These are phyloP conservation scores for Symmetrospora coprosmae DNA, from an alignment of 768 basidiomycete genomes.

Conservation along the genomic window DNA sequence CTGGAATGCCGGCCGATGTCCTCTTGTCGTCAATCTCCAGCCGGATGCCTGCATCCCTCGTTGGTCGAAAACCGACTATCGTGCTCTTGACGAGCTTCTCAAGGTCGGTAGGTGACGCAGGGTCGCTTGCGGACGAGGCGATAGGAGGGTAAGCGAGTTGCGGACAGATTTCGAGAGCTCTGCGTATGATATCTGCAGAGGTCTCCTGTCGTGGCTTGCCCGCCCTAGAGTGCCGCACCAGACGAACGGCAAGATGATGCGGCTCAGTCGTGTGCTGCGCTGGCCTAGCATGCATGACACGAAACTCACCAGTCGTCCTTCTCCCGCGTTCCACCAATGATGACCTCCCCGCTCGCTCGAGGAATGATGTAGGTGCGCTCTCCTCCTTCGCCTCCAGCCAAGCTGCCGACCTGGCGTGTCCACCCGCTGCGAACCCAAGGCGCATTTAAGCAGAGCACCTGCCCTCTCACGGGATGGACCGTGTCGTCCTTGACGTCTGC, in stretches of 20 bases:
- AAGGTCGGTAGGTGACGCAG: too few species aligned
- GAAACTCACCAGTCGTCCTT: conserved; percentile 34
- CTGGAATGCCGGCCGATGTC: not conserved
- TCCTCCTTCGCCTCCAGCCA: conserved; percentile 30
- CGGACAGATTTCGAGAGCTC: conserved; percentile 35
- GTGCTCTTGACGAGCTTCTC: conserved; percentile 8
- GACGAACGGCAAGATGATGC: too few species aligned
- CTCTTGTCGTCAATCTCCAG: conserved; percentile 24
- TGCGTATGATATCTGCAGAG: conserved; percentile 30
- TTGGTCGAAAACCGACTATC: conserved; percentile 32
- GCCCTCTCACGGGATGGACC: conserved; percentile 36
- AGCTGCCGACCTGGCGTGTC: conserved; percentile 34
- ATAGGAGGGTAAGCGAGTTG: conserved; percentile 28
- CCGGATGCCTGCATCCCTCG: conserved; percentile 32
- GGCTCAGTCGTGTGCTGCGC: too few species aligned
- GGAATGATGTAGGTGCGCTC: conserved; percentile 38
- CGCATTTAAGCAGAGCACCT: conserved; percentile 33
- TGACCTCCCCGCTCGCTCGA: conserved; percentile 35
- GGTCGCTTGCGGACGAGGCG: not conserved
- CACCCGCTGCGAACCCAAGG: conserved; percentile 35
- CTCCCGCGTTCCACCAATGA: conserved; percentile 37
- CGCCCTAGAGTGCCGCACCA: too few species aligned
- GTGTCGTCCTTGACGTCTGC: conserved; percentile 32
- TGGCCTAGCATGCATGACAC: not conserved
- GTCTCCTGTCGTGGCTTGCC: conserved; percentile 29